phyloP scores from a whole-genome alignment of 371 early-diverging fungal genomes.

The Mortierella sp. region DNA sequence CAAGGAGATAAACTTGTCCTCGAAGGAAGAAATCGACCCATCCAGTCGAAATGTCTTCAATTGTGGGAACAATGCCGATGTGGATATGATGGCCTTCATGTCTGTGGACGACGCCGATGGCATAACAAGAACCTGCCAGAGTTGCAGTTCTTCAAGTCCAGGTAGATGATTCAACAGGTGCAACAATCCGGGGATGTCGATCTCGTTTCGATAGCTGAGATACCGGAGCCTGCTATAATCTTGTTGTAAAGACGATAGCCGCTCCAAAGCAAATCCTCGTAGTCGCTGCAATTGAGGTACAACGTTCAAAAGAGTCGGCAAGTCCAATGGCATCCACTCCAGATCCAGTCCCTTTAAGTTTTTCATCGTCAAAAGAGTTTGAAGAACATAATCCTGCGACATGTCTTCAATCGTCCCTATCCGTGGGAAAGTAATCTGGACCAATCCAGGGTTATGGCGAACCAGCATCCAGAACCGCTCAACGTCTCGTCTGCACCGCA shows the following conservation, averaged over 20 bases:
- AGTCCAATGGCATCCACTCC: neutral
- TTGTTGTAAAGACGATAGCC: neutral
- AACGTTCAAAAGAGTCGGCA: neutral
- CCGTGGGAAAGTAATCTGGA: neutral
- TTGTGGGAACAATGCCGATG: neutral
- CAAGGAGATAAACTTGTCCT: neutral
- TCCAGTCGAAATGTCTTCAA: neutral
- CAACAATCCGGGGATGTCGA: neutral
- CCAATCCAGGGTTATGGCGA: neutral
- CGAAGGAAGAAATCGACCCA: neutral
- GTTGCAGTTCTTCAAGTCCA: neutral
- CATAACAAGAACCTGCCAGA: neutral
- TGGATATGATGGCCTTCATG: neutral
- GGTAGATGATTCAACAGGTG: neutral
- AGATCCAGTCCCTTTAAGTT: neutral
- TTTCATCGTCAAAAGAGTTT: neutral
- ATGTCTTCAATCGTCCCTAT: neutral
- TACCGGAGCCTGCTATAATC: neutral
- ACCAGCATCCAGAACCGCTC: neutral
- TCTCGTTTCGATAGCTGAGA: neutral
- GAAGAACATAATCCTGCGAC: neutral
- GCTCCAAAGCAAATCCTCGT: neutral
- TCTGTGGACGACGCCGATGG: neutral
- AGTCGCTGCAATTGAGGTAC: neutral
- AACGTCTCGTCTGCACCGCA: neutral